These are phyloP conservation scores for Euphorbia tirucalli DNA, from an alignment of 345 rosid species.

Conservation along the genomic window DNA sequence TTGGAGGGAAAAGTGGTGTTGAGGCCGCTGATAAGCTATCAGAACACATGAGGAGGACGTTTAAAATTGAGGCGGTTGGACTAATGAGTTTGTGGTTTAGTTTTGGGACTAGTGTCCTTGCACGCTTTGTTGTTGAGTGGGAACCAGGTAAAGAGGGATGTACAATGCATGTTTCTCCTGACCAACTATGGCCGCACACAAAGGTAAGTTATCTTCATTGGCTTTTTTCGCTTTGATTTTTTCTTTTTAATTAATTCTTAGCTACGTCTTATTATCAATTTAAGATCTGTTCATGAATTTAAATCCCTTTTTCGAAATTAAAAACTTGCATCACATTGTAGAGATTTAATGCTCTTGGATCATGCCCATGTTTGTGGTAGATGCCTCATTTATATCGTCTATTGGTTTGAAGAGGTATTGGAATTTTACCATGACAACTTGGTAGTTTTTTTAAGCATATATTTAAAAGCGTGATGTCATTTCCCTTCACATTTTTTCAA, in stretches of 20 bases:
- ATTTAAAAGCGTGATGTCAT: neutral
- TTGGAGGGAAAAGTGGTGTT: constrained; percentile 56
- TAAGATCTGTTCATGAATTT: neutral
- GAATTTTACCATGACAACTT: neutral
- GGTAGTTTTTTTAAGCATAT: neutral
- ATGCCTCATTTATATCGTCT: neutral
- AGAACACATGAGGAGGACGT: constrained; percentile 83
- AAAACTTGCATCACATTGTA: neutral
- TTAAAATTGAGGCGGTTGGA: constrained; percentile 94
- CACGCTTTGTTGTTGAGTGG: constrained; percentile 99
- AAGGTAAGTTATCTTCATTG: constrained; percentile 41
- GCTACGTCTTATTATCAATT: too few species aligned
- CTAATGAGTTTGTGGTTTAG: constrained; percentile 96
- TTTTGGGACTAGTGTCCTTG: constrained; percentile 85
- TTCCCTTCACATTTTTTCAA: neutral
- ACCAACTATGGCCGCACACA: constrained; percentile 99
- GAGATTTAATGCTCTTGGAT: neutral
- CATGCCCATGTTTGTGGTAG: neutral
- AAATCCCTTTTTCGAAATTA: neutral
- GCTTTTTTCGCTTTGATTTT: neutral
- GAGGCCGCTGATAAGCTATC: constrained; percentile 74
- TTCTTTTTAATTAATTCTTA: neutral
- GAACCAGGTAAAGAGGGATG: constrained; percentile 96
- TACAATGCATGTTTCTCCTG: constrained; percentile 99
- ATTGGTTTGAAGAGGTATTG: neutral